Base-by-base conservation (phyloP, 2,329 filamentous ascomycete genomes). In the Phaeoacremonium minimum region DNA sequence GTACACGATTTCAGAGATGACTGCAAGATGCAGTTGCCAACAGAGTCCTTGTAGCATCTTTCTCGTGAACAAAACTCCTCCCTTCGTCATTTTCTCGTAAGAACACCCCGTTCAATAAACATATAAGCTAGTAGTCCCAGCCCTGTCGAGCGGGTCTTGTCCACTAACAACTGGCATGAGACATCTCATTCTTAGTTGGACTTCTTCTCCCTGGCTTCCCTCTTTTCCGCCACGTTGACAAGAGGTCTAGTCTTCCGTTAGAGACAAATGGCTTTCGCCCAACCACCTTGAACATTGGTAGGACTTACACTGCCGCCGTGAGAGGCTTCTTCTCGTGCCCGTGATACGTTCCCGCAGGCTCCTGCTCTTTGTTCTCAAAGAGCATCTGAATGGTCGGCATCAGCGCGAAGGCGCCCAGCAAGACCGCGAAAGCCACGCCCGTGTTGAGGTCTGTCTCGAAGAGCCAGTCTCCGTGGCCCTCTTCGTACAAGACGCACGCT, bases 341-440 rank as follows among this genome's bases (percentile, higher is more conserved):
- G n/a, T 26, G 22, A n/a, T 26, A 26, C 22, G 9, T 19, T 13
- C 68, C 46, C 50, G 56, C 18, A 51, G 53, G 36, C 52, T 55
- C 15, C 47, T 51, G 20, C 54, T 52, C 46, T 44, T 53, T 18
- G 35, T 53, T 30, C 45, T 62, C 22, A 42, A 61, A 35, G 35
- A 46, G 19, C 53, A 56, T 55, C 31, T 50, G 26, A 30, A 48
- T 11, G 18, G 35, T 36, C 18, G 50, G 51, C 51, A 56, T 55
- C 32, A 45, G n/a, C 15, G 38, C 46, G 41, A 50, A 51, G 9
- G 41, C 18, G 2, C 35, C 42, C 33, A 45, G 16, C n/a, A 40
- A 18, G 8, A 35, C 44, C 18, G 32, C 20, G 6, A 32, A 32
- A 12, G 41, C 37, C 32, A 12, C 14, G 29, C 30, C 40, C 40